phyloP scores from a whole-genome alignment of 106 monocot species.

The Dioscorea alata region DNA sequence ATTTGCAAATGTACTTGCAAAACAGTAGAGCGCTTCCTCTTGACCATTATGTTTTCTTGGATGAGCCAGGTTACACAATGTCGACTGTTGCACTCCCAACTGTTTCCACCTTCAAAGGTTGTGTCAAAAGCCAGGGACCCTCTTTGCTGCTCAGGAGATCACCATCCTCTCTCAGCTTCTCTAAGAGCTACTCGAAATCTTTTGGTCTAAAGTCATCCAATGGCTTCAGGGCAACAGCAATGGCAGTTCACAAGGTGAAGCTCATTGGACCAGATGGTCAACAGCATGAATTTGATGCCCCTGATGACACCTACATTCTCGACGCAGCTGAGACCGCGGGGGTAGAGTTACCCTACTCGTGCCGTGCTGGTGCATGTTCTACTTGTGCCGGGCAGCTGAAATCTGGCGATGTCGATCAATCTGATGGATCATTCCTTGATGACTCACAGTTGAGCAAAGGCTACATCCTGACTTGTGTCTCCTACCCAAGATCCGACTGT shows the following conservation, averaged over 20 bases:
- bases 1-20: background rate
- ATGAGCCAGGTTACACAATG: constrained; percentile 7
- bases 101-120: background rate
- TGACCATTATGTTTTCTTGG: background rate
- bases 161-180: constrained; percentile 6
- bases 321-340: constrained; percentile 28
- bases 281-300: constrained; percentile 28
- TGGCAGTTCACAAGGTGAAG: constrained; percentile 34
- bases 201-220: constrained; percentile 18
- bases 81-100: constrained; percentile 13
- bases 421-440: constrained; percentile 35
- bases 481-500: constrained; percentile 25
- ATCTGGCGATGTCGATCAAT: constrained; percentile 24
- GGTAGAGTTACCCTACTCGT: constrained; percentile 30
- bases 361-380: constrained; percentile 32
- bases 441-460: constrained; percentile 19
- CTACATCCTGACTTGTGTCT: constrained; percentile 24
- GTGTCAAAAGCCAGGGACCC: background rate
- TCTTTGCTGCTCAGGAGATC: background rate
- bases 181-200: background rate
- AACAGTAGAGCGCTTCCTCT: background rate
- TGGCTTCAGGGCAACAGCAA: constrained; percentile 17
- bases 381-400: constrained; percentile 21
- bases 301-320: constrained; percentile 26
- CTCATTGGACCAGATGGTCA: constrained; percentile 21